Percentiles rank a stretch among this genome's conserved stretches.
Evolutionary conservation across 768 basidiomycete genomes (phyloP).

Genomic region (Pleurotus pulmonarius): DNA sequence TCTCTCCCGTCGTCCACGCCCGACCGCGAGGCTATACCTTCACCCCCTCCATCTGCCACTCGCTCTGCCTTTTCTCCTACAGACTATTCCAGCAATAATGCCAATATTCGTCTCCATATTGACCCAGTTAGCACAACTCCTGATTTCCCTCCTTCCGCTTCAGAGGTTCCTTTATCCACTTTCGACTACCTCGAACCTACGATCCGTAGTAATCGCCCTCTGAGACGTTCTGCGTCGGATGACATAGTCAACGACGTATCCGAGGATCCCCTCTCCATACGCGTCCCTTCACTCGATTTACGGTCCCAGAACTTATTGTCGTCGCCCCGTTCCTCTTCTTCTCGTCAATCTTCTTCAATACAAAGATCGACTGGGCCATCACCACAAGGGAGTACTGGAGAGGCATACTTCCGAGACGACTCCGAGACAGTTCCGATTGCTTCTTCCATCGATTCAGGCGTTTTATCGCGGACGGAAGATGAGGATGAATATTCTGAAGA

Average conservation of each 20-base stretch:
- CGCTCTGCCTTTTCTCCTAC: background rate
- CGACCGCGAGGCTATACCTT: background rate
- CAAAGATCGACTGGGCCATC: background rate
- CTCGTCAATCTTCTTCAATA: background rate
- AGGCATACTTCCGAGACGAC: background rate
- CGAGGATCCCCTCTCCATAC: background rate
- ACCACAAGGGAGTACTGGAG: background rate
- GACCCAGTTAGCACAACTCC: background rate
- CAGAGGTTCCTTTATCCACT: conserved; percentile 1
- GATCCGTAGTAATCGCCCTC: background rate
- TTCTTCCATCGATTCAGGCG: conserved; percentile 4
- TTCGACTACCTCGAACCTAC: background rate
- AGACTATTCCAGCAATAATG: background rate
- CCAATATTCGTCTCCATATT: background rate
- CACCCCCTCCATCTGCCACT: background rate
- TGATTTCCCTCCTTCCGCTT: conserved; percentile 3
- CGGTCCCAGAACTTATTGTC: background rate
- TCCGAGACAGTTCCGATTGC: conserved; percentile 4
- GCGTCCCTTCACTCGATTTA: background rate
- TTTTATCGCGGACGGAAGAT: background rate
- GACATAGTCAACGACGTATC: conserved; percentile 8
- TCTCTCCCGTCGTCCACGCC: conserved; percentile 3
- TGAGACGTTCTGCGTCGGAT: background rate
- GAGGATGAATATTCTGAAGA: background rate
- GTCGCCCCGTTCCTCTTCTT: background rate